Conservation (phyloP, 371 early-diverging fungal species). For the Mucor sp. region DNA sequence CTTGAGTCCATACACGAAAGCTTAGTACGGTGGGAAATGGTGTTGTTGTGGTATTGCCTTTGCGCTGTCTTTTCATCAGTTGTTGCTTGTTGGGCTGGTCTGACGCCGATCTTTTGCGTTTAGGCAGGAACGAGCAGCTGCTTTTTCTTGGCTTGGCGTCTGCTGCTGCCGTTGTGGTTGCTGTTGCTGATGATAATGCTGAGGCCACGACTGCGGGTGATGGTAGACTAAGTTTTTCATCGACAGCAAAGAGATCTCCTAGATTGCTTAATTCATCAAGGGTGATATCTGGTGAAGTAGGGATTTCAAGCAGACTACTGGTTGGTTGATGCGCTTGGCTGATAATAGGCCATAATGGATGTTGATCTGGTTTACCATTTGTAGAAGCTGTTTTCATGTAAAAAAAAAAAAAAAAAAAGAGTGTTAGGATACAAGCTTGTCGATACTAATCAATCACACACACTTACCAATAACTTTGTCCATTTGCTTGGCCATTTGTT, state of each 20-base stretch:
- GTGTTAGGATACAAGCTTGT: neutral
- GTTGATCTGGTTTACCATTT: conserved; percentile 18
- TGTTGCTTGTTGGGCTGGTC: neutral
- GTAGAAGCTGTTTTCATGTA: conserved; percentile 17
- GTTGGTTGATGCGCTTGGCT: conserved; percentile 10
- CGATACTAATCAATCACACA: neutral
- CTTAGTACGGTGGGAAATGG: neutral
- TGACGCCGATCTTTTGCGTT: neutral
- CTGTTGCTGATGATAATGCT: neutral
- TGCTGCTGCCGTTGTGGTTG: neutral
- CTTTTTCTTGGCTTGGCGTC: neutral
- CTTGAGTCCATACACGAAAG: conserved; percentile 15
- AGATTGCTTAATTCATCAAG: neutral
- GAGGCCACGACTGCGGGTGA: neutral
- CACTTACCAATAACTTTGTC: conserved; percentile 38
- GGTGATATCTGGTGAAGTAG: conserved; percentile 9
- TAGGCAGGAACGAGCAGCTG: neutral
- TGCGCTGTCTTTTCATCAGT: neutral
- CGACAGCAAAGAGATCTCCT: neutral
- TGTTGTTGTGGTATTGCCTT: neutral
- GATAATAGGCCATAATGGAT: conserved; percentile 23
- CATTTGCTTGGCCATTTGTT: conserved; percentile 59
- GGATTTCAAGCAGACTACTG: conserved; percentile 6
- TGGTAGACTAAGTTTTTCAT: neutral
- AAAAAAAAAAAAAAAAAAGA: too few species aligned